phyloP scores from a whole-genome alignment of 768 basidiomycete species.

The Fibroporia radiculosa region DNA sequence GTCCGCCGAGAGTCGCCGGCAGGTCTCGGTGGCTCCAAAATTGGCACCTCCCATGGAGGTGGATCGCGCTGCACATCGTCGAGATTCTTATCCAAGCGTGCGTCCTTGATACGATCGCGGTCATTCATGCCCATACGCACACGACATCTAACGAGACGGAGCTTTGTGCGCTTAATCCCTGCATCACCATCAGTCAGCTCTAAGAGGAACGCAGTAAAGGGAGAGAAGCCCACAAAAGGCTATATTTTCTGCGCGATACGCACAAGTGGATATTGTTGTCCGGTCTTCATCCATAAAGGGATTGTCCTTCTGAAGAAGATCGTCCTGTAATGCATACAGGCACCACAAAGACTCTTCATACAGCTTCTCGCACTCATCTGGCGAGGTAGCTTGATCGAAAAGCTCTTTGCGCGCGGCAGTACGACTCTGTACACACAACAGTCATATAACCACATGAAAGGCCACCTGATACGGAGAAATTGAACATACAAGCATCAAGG shows the following conservation, averaged over 20 bases:
- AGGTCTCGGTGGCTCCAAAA: background rate
- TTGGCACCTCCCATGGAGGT: constrained; percentile 39
- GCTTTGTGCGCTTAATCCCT: constrained; percentile 85
- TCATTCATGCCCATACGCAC: constrained; percentile 73
- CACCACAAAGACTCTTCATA: constrained; percentile 97
- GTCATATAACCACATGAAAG: no score
- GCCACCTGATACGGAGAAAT: background rate
- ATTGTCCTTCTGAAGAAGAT: constrained; percentile 72
- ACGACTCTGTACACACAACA: constrained; percentile 80
- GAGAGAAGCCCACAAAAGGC: background rate
- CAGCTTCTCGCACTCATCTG: constrained; percentile 83
- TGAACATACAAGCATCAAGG: constrained; percentile 66
- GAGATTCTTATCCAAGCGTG: constrained; percentile 71
- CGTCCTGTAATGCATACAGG: constrained; percentile 86
- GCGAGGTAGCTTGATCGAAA: constrained; percentile 63
- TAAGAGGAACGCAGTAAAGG: constrained; percentile 1
- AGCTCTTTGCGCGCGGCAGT: constrained; percentile 89
- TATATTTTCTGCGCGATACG: constrained; percentile 18
- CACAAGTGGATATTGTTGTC: constrained; percentile 70
- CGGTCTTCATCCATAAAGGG: constrained; percentile 82
- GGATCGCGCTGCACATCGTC: constrained; percentile 64
- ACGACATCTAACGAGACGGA: constrained; percentile 72
- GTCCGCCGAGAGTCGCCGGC: background rate
- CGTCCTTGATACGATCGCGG: constrained; percentile 65
- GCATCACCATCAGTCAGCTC: background rate